phyloP scores from a whole-genome alignment of 208 protist species.

The Trypanosoma avium region DNA sequence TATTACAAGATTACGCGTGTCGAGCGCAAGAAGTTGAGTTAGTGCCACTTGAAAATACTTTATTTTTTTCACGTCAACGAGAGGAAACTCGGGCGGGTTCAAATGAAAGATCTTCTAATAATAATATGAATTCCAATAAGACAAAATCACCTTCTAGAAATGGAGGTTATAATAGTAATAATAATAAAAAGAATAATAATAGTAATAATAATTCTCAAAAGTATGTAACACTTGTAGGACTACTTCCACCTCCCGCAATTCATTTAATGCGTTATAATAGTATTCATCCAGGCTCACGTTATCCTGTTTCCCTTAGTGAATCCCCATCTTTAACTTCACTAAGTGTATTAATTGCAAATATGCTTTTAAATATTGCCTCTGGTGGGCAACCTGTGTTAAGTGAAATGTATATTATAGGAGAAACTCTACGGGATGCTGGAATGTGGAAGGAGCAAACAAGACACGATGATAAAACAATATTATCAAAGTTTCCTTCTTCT shows the following conservation, averaged over 20 bases:
- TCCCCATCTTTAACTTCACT: slow-evolving; percentile 34
- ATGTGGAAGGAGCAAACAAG: slow-evolving; percentile 39
- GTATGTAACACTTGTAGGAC: slow-evolving; percentile 30
- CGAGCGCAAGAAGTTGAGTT: slow-evolving; percentile 39
- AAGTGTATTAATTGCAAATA: slow-evolving; percentile 36
- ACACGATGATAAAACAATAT: too few species aligned
- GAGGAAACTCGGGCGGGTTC: not conserved
- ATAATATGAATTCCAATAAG: too few species aligned
- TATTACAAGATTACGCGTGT: slow-evolving; percentile 68
- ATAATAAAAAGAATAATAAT: not conserved
- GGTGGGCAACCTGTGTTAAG: slow-evolving; percentile 30
- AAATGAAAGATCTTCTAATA: not conserved
- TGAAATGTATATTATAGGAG: slow-evolving; percentile 56
- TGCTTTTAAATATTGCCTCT: slow-evolving; percentile 43
- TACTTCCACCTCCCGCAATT: slow-evolving; percentile 59
- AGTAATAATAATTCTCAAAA: not conserved
- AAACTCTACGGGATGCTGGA: slow-evolving; percentile 44
- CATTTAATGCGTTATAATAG: slow-evolving; percentile 50
- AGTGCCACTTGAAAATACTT: slow-evolving; percentile 40
- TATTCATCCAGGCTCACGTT: slow-evolving; percentile 19
- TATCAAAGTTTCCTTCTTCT: too few species aligned
- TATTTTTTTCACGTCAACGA: slow-evolving; percentile 33
- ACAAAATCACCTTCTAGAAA: not conserved
- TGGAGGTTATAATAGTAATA: not conserved
- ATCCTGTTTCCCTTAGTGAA: slow-evolving; percentile 13